Evolutionary conservation across 148 eudicot species (phyloP), one percentile per base, ranked within the genome.

Genomic region (Vaccinium corymbosum): DNA sequence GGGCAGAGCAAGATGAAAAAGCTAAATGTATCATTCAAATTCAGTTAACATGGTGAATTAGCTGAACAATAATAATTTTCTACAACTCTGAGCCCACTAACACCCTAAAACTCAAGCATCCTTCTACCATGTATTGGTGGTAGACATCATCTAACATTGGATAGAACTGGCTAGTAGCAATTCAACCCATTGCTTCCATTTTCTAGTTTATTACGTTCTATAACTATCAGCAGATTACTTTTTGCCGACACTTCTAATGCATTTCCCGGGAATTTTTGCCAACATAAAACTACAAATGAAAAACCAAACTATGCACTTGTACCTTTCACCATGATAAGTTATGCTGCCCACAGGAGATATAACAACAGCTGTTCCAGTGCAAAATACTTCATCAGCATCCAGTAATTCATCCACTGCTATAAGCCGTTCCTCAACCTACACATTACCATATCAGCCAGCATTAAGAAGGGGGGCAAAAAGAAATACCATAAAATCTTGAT

Each of bases 321-420:
- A 97, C 98, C 98, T 97, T 92, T 86, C 90, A 76, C 91, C 94
- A 86, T 76, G 91, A 84, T 97, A 91, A 64, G 99, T 94, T 77
- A 97, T 89, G 90, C 98, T 97, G 81, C 99, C 98, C 78, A 97
- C 98, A 61, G 98, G 99, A 71, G 98, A 94, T 80, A 97, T 88
- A 64, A 97, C 99, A 74, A 97, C 99, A 48, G 98, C 98, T 35
- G 99, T 97, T 88, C 97, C 99, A 17, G 99, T 97, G 83, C 97
- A 95, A 84, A 97, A 97, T 74, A 97, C 98, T 91, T 97, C 99
- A 92, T 97, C 99, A 16, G 98, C 99, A 87, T 93, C 87, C 38
- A 94, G 97, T 88, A 97, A 88, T 82, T 97, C 92, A 35, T 97
- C 98, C 68, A 94, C 96, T 4, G 98, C 74, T 80, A 97, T 93